phyloP scores from a whole-genome alignment of 2,329 filamentous ascomycete species.

The Plectosphaerella cucumerina region DNA sequence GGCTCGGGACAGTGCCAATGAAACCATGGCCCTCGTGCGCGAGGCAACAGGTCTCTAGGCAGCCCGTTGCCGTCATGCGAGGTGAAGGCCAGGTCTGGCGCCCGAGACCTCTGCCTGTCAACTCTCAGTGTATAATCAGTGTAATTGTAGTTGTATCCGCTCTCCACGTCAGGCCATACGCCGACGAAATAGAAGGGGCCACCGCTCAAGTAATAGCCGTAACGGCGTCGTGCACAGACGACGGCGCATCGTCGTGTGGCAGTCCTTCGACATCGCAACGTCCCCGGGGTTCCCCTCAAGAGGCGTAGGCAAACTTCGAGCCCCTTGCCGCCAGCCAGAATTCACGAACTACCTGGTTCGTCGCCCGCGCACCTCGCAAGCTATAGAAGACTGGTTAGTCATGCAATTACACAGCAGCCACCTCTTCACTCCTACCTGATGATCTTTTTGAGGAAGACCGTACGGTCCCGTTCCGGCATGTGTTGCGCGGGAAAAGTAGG shows the following conservation, averaged over 20 bases:
- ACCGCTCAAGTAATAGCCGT: too few relatives aligned
- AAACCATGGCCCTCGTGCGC: conserved; percentile 51
- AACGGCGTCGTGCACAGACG: too few relatives aligned
- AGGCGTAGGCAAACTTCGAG: conserved; percentile 57
- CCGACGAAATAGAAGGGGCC: too few relatives aligned
- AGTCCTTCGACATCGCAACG: too few relatives aligned
- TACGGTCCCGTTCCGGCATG: conserved; percentile 55
- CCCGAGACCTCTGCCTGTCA: not conserved
- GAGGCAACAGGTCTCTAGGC: conserved; percentile 44
- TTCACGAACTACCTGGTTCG: conserved; percentile 64
- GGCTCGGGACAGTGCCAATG: conserved; percentile 57
- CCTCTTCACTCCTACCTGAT: conserved; percentile 44
- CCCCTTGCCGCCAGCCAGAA: conserved; percentile 69
- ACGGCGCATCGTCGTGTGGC: too few relatives aligned
- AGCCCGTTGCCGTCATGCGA: too few relatives aligned
- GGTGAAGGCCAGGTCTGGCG: too few relatives aligned
- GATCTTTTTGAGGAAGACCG: conserved; percentile 61
- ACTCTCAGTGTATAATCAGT: not conserved
- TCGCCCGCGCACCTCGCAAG: conserved; percentile 58
- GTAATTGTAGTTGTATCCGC: not conserved
- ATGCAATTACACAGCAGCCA: not conserved
- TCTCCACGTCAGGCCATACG: too few relatives aligned
- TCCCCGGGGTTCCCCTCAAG: conserved; percentile 26
- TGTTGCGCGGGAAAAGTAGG: conserved; percentile 56
- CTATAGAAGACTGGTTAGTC: conserved; percentile 26